These are phyloP conservation scores for Sporobolomyces roseus DNA, from an alignment of 768 basidiomycete genomes.

Conservation along the genomic window DNA sequence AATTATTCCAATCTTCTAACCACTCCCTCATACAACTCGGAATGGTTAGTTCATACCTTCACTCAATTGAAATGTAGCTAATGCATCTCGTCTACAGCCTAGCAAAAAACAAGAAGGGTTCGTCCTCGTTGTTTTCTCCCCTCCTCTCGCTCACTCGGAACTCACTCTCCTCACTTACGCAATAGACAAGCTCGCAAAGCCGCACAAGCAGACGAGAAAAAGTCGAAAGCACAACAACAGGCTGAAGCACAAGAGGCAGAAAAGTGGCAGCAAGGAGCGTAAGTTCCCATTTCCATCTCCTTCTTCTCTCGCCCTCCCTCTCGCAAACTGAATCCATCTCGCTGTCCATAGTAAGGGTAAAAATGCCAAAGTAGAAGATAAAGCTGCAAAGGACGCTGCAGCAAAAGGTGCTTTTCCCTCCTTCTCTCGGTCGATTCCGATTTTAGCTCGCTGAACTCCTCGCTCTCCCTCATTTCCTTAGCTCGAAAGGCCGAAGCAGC, in stretches of 20 bases:
- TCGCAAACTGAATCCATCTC: not conserved
- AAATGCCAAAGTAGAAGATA: conserved; percentile 34
- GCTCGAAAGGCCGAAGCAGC: conserved; percentile 42
- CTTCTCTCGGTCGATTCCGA: not conserved
- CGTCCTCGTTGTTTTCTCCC: not conserved
- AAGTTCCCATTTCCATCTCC: not conserved
- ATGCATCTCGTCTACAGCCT: not conserved
- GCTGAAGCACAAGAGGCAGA: conserved; percentile 37
- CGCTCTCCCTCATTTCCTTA: not conserved
- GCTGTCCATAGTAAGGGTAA: conserved; percentile 19
- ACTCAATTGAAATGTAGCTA: not conserved
- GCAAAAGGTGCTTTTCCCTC: conserved; percentile 2
- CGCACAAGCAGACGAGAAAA: conserved; percentile 19
- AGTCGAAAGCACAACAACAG: not conserved
- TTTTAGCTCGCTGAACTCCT: not conserved
- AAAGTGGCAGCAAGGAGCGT: conserved; percentile 43
- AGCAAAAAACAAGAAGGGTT: conserved; percentile 12
- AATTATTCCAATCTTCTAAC: not conserved
- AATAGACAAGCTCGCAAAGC: conserved; percentile 26
- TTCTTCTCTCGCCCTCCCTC: no score
- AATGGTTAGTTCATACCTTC: not conserved
- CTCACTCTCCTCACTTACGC: not conserved
- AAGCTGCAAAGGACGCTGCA: conserved; percentile 23
- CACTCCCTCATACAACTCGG: not conserved
- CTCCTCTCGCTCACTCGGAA: not conserved